phyloP scores from a whole-genome alignment of 257 asterid genomes.

The Haberlea rhodopensis region DNA sequence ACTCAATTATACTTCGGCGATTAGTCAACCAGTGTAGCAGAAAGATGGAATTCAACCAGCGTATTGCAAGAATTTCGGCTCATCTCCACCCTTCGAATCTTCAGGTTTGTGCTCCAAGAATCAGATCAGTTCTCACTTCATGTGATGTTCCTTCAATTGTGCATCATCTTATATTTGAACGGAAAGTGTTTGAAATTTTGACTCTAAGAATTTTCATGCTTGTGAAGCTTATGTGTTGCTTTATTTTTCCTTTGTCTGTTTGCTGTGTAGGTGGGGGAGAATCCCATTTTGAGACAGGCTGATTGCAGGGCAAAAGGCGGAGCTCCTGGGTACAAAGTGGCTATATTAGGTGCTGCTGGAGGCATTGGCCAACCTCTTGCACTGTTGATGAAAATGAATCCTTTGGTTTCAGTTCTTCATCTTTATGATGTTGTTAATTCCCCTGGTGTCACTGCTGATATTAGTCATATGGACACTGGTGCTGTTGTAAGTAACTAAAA shows the following conservation, averaged over 20 bases:
- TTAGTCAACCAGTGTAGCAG: background rate
- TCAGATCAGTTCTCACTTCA: background rate
- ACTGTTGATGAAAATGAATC: conserved; percentile 91
- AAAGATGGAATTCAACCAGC: conserved; percentile 51
- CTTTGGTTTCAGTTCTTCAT: conserved; percentile 85
- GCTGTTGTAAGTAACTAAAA: conserved; percentile 58
- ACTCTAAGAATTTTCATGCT: too few species aligned
- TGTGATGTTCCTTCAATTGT: background rate
- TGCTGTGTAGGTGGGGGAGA: conserved; percentile 49
- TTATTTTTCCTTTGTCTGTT: background rate
- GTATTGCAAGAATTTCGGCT: conserved; percentile 80
- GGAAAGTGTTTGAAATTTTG: background rate
- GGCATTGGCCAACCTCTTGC: conserved; percentile 95
- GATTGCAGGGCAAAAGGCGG: conserved; percentile 97
- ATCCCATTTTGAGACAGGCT: conserved; percentile 42
- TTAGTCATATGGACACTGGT: conserved; percentile 96
- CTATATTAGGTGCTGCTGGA: conserved; percentile 92
- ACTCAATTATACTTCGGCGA: background rate
- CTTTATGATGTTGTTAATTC: conserved; percentile 92
- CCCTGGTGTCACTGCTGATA: conserved; percentile 96
- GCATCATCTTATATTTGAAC: conserved; percentile 3
- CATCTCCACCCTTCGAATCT: conserved; percentile 71
- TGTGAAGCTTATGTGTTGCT: background rate
- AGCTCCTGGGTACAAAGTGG: conserved; percentile 90
- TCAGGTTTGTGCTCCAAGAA: conserved; percentile 43